Conservation (phyloP, 805 yeast species). For the Starmera dryadoides region DNA sequence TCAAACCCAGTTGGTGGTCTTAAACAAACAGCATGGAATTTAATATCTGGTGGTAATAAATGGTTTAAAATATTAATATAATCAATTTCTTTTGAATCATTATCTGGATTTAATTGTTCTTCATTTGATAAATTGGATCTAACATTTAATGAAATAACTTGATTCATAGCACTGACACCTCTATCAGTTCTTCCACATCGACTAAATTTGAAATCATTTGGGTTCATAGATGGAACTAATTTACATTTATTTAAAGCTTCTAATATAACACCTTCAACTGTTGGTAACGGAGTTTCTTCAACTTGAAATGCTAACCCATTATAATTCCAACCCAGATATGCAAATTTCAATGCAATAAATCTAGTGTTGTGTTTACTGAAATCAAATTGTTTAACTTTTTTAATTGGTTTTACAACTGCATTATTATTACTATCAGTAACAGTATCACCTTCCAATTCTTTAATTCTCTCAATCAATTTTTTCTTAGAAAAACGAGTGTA, state of each 20-base stretch:
- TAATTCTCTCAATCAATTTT: slow-evolving; percentile 51
- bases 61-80: slow-evolving; percentile 73
- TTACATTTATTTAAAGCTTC: slow-evolving; percentile 64
- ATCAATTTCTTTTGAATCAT: slow-evolving; percentile 66
- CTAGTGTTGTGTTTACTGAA: slow-evolving; percentile 57
- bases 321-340: slow-evolving; percentile 92
- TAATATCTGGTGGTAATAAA: slow-evolving; percentile 71
- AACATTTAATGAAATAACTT: slow-evolving; percentile 75
- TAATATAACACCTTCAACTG: slow-evolving; percentile 74
- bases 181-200: slow-evolving; percentile 93
- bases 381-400: slow-evolving; percentile 45
- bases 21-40: slow-evolving; percentile 74
- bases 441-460: slow-evolving; percentile 42
- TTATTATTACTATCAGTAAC: slow-evolving; percentile 4
- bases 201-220: slow-evolving; percentile 64
- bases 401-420: slow-evolving; percentile 6
- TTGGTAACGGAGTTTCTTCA: slow-evolving; percentile 71
- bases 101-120: slow-evolving; percentile 48
- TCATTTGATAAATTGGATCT: slow-evolving; percentile 61
- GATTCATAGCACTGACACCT: slow-evolving; percentile 97
- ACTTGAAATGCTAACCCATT: slow-evolving; percentile 83
- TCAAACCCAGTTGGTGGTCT: slow-evolving; percentile 81
- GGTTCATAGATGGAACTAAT: slow-evolving; percentile 53
- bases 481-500: slow-evolving; percentile 60
- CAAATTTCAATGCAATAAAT: slow-evolving; percentile 72